These are phyloP conservation scores for Hordeum marinum DNA, from an alignment of 176 grass and related monocot species.

Conservation along the genomic window DNA sequence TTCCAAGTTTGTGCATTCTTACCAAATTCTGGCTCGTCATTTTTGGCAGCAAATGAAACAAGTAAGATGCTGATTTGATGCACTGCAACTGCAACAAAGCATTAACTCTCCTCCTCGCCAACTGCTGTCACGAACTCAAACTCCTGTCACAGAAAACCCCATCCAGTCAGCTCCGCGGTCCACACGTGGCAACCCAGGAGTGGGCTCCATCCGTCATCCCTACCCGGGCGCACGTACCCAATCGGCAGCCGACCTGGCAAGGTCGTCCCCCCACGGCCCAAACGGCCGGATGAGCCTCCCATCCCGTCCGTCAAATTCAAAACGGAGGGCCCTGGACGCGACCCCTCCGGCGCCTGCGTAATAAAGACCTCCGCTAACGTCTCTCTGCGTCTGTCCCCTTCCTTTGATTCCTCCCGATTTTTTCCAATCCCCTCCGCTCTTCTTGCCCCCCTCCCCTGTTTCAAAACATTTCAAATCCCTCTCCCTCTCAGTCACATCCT, in stretches of 20 bases:
- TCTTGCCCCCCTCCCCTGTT: conserved; percentile 18
- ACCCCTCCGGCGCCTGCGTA: background rate
- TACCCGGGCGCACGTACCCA: background rate
- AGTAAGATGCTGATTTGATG: background rate
- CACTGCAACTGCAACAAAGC: background rate
- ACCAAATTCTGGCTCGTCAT: background rate
- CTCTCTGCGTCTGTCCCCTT: conserved; percentile 21
- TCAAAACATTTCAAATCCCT: conserved; percentile 53
- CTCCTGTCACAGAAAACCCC: background rate
- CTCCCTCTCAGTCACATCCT: background rate
- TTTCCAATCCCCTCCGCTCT: conserved; percentile 21
- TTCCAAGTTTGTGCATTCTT: background rate
- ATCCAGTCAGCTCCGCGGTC: background rate
- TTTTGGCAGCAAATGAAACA: background rate
- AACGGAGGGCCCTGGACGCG: conserved; percentile 13
- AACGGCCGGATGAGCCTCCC: background rate
- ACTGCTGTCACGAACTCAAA: background rate
- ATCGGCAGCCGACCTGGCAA: background rate
- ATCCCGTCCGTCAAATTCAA: conserved; percentile 40
- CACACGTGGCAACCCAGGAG: background rate
- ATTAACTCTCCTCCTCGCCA: background rate
- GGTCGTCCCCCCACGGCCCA: too few relatives aligned
- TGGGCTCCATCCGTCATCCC: background rate
- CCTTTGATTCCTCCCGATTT: background rate
- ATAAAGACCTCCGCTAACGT: conserved; percentile 5